Percentiles rank a stretch among this genome's conserved stretches.
phyloP scores from a whole-genome alignment of 768 basidiomycete species.

The Stropharia rugosoannulata region DNA sequence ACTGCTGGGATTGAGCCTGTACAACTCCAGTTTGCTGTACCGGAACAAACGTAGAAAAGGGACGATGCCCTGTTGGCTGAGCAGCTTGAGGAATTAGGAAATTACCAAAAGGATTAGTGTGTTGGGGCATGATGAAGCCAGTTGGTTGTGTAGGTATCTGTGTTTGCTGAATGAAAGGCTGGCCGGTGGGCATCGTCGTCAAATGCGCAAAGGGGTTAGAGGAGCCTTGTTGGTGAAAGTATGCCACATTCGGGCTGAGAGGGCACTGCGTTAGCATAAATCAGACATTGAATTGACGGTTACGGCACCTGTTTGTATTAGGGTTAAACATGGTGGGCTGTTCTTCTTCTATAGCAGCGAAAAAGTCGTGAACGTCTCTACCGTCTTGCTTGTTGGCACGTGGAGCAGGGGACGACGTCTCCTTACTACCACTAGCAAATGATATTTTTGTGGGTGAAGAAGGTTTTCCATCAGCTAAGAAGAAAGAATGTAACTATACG shows the following conservation, averaged over 20 bases:
- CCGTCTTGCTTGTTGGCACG: slow-evolving; percentile 26
- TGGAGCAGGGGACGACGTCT: slow-evolving; percentile 16
- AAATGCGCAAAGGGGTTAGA: slow-evolving; percentile 80
- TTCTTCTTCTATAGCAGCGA: slow-evolving; percentile 81
- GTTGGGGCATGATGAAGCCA: slow-evolving; percentile 49
- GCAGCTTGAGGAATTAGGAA: slow-evolving; percentile 34
- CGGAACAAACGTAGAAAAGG: slow-evolving; percentile 56
- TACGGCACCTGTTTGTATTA: slow-evolving; percentile 50
- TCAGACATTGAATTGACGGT: neutral
- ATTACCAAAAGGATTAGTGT: slow-evolving; percentile 46
- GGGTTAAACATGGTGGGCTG: slow-evolving; percentile 74
- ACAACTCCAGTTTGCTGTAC: slow-evolving; percentile 49
- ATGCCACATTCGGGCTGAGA: slow-evolving; percentile 44
- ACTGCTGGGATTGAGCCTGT: slow-evolving; percentile 12
- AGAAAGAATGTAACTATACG: neutral
- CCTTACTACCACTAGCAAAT: slow-evolving; percentile 10
- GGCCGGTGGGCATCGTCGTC: slow-evolving; percentile 48
- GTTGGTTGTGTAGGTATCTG: slow-evolving; percentile 55
- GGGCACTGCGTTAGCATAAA: neutral
- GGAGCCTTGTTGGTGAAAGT: slow-evolving; percentile 56
- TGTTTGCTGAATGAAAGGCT: slow-evolving; percentile 41
- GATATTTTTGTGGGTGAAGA: slow-evolving; percentile 11
- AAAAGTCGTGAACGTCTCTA: slow-evolving; percentile 77
- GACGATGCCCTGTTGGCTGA: slow-evolving; percentile 46
- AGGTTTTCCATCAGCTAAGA: slow-evolving; percentile 4